Evolutionary conservation across 768 basidiomycete species (phyloP), one percentile per base, ranked within the genome.

Genomic region (Pleurotus giganteus): DNA sequence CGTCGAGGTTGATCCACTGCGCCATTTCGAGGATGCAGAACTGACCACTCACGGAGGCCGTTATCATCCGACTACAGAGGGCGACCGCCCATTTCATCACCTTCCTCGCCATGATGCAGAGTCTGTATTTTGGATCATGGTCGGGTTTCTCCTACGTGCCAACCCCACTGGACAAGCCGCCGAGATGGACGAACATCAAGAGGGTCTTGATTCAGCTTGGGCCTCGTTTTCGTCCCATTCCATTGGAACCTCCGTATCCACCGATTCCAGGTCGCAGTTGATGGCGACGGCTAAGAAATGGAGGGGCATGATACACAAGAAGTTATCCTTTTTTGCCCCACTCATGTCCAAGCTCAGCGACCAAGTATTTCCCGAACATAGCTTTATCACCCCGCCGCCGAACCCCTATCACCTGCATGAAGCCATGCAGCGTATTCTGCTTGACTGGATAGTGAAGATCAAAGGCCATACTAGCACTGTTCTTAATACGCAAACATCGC

Each of bases 351-450:
- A 52, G 9, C 50, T 52, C 6, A 8, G 9, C 34, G 31, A 36
- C n/a, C 50, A 52, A 4, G 50, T 52, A 9, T 9, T 11, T 5
- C 50, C 50, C 2, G 50, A 52, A 19, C 36, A 52, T 27, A 5
- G 15, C 4, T 36, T 11, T 6, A 2, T 52, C 31, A n/a, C 3
- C 2, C 50, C 50, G 2, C 3, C 7, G 9, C 31, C 34, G 24
- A 31, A 9, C 5, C 3, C 4, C 2, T 19, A 36, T n/a, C 50
- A 52, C 31, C 32, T 52, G 50, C 50, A 52, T 36, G 50, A 52
- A 26, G 50, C 50, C n/a, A 52, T 52, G 50, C 50, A 52, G 17
- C 50, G 50, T 37, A 37, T 52, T 29, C 11, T 52, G 4, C n/a
- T 52, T n/a, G n/a, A n/a, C n/a, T n/a, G n/a, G n/a, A n/a, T n/a